Conservation (phyloP, 306 rosid species). For the Castanopsis chinensis region DNA sequence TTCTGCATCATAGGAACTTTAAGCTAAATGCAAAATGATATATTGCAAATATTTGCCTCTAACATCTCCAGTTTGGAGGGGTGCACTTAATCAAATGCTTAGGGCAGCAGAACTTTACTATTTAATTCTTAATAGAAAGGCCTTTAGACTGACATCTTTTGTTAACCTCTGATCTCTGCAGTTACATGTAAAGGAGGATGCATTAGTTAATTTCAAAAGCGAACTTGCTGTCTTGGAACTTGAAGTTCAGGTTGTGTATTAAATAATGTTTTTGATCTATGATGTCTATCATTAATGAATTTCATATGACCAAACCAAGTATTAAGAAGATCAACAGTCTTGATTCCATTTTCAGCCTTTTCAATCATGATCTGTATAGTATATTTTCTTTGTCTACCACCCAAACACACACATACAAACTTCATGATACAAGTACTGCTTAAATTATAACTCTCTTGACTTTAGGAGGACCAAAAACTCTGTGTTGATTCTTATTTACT, state of each 20-base stretch:
- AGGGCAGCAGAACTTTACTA: not conserved
- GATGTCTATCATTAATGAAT: not conserved
- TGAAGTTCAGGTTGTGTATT: slow-evolving; percentile 71
- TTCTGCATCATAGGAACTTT: not conserved
- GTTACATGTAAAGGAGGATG: slow-evolving; percentile 75
- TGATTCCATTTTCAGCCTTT: not conserved
- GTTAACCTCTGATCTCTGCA: slow-evolving; percentile 37
- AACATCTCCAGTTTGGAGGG: not conserved
- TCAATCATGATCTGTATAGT: not conserved
- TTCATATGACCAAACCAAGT: not conserved
- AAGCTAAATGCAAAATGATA: not conserved
- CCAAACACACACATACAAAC: not conserved
- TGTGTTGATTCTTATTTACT: not conserved
- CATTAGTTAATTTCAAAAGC: slow-evolving; percentile 69
- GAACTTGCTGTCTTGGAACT: slow-evolving; percentile 77
- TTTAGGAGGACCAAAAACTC: not conserved
- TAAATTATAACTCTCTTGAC: not conserved
- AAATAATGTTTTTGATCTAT: slow-evolving; percentile 3
- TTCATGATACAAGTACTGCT: not conserved
- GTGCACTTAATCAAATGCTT: not conserved
- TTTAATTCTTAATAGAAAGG: not conserved
- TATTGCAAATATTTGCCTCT: not conserved
- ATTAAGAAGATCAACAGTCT: not conserved
- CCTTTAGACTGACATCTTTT: slow-evolving; percentile 9
- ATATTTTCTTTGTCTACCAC: not conserved